Evolutionary conservation across 768 basidiomycete species (phyloP), one percentile per base, ranked within the genome.

Genomic region (Lentinus brumalis): DNA sequence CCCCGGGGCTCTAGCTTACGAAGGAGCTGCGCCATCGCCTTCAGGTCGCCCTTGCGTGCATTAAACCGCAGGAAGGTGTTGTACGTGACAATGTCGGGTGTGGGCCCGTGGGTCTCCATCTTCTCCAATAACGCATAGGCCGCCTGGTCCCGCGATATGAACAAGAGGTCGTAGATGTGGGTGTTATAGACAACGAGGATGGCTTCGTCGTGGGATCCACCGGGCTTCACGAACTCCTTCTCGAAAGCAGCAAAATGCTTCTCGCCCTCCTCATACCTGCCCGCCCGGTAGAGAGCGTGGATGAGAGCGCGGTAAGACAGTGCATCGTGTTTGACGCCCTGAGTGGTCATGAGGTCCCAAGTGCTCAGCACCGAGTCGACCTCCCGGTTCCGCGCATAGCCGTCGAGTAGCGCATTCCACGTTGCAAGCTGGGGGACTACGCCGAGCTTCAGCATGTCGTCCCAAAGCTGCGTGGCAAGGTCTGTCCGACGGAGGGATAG

Each of bases 11-110:
- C 72, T 77, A 96, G 85, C 58, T 78, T 73, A 50, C 81, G 79
- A 50, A 98, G 74, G 26, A 86, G 72, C 16, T 72, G 64, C 3
- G 86, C 83, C 61, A 96, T 78, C 2, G 76, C 77, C 55, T 83
- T 80, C 67, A 92, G 81, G 70, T 95, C 84, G 31, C 80, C 79
- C 51, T 78, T 82, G 40, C 84, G 81, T 14, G 82, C 82, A 68
- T 90, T 84, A 67, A 89, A 85, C 12, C 79, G 79, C 53, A 98
- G 76, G 66, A 97, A 79, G 2, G 85, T 91, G 76, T 97, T 98
- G 78, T 88, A 89, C 1, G 92, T 86, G 50, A 88, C 77, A 30
- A 91, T 75, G 68, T 94, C 89, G 11, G 89, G 88, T 30, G 77
- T 75, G 7, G 88, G 87, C 1, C 88, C 88, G 42, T 74, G 65